Conservation (phyloP, 2,329 filamentous ascomycete genomes). For the Westerdykella aurantiaca region DNA sequence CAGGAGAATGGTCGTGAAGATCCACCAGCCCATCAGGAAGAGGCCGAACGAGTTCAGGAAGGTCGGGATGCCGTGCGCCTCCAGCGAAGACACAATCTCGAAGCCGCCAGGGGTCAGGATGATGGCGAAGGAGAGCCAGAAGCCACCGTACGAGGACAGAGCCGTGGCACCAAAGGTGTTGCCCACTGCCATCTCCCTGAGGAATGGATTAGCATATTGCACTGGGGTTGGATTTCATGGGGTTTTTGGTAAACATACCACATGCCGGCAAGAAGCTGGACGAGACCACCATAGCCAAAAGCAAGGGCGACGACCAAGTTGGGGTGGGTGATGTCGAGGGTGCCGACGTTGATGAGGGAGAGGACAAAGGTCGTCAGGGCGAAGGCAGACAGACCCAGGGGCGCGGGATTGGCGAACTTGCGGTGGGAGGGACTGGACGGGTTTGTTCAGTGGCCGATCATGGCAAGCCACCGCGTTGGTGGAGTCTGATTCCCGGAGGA, state of each 20-base stretch:
- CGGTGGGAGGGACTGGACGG: conserved; percentile 24
- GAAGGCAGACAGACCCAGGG: conserved; percentile 57
- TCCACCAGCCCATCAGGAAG: conserved; percentile 56
- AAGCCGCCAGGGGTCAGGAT: conserved; percentile 52
- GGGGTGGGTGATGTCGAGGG: conserved; percentile 37
- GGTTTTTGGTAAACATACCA: conserved; percentile 42
- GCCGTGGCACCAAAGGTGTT: conserved; percentile 60
- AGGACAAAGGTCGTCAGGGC: conserved; percentile 61
- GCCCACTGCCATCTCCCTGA: conserved; percentile 51
- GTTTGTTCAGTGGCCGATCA: background rate
- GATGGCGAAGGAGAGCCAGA: conserved; percentile 58
- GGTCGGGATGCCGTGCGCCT: conserved; percentile 20
- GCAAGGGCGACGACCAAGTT: conserved; percentile 47
- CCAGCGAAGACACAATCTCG: conserved; percentile 44
- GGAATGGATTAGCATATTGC: conserved; percentile 2
- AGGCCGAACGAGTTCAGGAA: conserved; percentile 53
- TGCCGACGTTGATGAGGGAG: conserved; percentile 46
- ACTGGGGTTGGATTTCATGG: background rate
- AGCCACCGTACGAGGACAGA: conserved; percentile 56
- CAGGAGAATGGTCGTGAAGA: conserved; percentile 53
- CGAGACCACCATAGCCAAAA: conserved; percentile 47
- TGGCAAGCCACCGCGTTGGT: background rate
- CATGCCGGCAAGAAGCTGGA: conserved; percentile 49
- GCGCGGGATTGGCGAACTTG: conserved; percentile 56
- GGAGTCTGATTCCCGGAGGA: background rate